Base-by-base conservation (phyloP, 495 filamentous ascomycete species). In the Glarea lozoyensis region DNA sequence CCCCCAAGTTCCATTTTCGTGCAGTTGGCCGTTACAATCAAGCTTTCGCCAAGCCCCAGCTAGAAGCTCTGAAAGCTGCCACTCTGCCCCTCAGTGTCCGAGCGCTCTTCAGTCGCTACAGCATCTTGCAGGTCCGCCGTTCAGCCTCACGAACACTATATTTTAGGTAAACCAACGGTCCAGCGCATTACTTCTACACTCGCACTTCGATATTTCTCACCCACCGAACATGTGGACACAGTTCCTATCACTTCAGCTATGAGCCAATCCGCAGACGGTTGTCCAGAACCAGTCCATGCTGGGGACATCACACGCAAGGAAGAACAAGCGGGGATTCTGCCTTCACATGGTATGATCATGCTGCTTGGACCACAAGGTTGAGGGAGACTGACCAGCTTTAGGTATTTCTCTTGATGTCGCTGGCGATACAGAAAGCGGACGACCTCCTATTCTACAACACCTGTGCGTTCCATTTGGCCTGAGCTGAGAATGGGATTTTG, bases 401-500 rank as follows among this genome's bases (percentile, higher is more conserved):
- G 49, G 59, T 37, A 57, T 66, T 47, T 59, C 61, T 21, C 40
- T 65, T 15, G 57, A 65, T 49, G 21, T 60, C 12, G 53, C 56
- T 6, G 51, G 41, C 22, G 34, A 40, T 24, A 48, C 46, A 25
- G 46, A 47, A 21, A 25, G 32, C 23, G 39, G 37, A n/a, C 41
- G 54, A 41, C 64, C 63, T 7, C 48, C 53, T 24, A 54, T 58
- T 17, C 34, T 65, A 23, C 61, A 61, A 40, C 67, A 69, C 58
- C 55, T 66, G 67, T 70, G 60, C 40, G 63, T 58, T 40, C 12
- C 12, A 19, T 6, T 4, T 21, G 9, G 7, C n/a, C n/a, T n/a
- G n/a, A n/a, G n/a, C n/a, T n/a, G n/a, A n/a, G n/a, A n/a, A n/a
- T n/a, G n/a, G n/a, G n/a, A n/a, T n/a, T n/a, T n/a, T n/a, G n/a